Evolutionary conservation across 495 filamentous ascomycete species (phyloP).

Genomic region (Xylaria sp.): DNA sequence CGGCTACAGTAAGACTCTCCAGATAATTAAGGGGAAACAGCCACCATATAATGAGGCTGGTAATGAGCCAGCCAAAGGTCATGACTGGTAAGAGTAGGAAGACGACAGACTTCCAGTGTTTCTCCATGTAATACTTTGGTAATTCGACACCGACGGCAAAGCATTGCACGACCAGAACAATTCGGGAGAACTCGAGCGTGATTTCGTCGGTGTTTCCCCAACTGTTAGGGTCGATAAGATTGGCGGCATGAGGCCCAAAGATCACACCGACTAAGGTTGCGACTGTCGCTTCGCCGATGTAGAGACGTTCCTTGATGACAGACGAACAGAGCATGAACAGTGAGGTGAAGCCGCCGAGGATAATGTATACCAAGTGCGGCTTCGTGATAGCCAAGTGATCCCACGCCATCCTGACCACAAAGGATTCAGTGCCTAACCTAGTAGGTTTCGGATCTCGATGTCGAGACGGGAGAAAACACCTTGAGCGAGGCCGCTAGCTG

Average conservation of each 20-base stretch:
- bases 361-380: slow-evolving; percentile 98
- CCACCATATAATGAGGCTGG: slow-evolving; percentile 97
- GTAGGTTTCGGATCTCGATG: neutral
- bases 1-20: slow-evolving; percentile 82
- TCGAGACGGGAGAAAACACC: neutral
- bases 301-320: slow-evolving; percentile 96
- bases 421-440: slow-evolving; percentile 24
- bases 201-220: slow-evolving; percentile 97
- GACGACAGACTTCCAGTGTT: slow-evolving; percentile 92
- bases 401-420: slow-evolving; percentile 74
- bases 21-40: slow-evolving; percentile 88
- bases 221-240: slow-evolving; percentile 80
- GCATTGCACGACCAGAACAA: slow-evolving; percentile 98
- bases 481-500: slow-evolving; percentile 29
- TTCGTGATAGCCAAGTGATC: slow-evolving; percentile 90
- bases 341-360: slow-evolving; percentile 95
- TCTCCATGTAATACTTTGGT: slow-evolving; percentile 97
- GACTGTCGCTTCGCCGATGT: slow-evolving; percentile 98
- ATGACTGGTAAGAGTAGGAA: slow-evolving; percentile 93
- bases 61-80: slow-evolving; percentile 95
- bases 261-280: slow-evolving; percentile 96
- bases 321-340: slow-evolving; percentile 98
- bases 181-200: slow-evolving; percentile 94
- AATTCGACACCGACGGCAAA: slow-evolving; percentile 99
- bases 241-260: slow-evolving; percentile 93